Evolutionary conservation across 768 basidiomycete genomes (phyloP).

Genomic region (Boletus rufocinnamomeus): DNA sequence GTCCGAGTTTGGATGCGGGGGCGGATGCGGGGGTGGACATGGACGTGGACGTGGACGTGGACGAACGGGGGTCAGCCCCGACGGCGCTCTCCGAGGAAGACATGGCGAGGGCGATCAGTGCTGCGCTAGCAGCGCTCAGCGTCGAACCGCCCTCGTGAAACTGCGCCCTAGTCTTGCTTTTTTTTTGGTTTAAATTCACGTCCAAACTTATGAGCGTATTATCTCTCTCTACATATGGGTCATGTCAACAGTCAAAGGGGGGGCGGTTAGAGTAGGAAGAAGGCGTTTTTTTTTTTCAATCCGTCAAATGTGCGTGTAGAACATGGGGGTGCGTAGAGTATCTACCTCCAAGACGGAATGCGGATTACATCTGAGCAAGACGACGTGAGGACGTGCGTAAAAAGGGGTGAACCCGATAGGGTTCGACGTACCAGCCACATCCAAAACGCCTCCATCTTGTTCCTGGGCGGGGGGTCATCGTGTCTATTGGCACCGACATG

Average conservation of each 20-base stretch:
- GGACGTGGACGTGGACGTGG: background rate
- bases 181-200: background rate
- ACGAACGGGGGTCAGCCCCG: background rate
- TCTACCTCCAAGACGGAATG: too few relatives aligned
- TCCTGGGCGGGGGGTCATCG: conserved; percentile 32
- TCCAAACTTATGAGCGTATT: background rate
- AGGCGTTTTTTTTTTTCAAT: background rate
- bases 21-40: background rate
- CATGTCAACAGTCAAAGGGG: too few relatives aligned
- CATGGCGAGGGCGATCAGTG: conserved; percentile 25
- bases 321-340: background rate
- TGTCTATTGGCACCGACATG: conserved; percentile 10
- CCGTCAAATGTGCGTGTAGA: background rate
- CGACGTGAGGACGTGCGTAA: background rate
- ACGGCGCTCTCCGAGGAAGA: conserved; percentile 24
- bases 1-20: background rate
- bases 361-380: conserved; percentile 15
- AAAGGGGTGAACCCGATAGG: background rate
- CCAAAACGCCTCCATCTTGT: conserved; percentile 30
- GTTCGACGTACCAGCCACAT: conserved; percentile 28
- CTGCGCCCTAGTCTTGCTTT: too few relatives aligned
- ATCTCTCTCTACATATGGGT: background rate
- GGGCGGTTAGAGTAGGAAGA: background rate
- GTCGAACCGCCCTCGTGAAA: background rate
- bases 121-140: conserved; percentile 23